Evolutionary conservation across 441 rosid genomes (phyloP).

Genomic region (Croton setiger): DNA sequence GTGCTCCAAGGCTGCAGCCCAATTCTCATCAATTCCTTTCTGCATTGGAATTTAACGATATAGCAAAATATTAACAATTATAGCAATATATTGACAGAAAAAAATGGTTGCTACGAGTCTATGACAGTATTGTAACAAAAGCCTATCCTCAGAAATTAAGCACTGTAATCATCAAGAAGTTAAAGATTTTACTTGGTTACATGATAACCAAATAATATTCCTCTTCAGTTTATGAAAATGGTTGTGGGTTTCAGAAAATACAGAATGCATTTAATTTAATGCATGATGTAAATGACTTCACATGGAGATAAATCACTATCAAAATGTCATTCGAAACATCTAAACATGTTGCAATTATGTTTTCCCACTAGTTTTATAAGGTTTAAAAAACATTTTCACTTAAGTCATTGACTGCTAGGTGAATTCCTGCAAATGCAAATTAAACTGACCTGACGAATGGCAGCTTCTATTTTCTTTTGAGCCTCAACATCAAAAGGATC

Average conservation of each 20-base stretch:
- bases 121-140: neutral
- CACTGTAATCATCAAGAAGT: neutral
- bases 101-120: neutral
- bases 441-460: conserved; percentile 79
- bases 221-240: neutral
- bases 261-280: neutral
- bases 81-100: neutral
- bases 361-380: neutral
- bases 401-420: conserved; percentile 3
- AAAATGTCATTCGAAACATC: conserved; percentile 3
- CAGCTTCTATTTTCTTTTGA: conserved; percentile 96
- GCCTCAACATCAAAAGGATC: conserved; percentile 99
- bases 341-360: neutral
- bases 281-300: neutral
- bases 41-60: conserved; percentile 37
- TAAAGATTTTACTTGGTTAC: neutral
- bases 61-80: conserved; percentile 13
- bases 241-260: neutral
- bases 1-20: conserved; percentile 97
- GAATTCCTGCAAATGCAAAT: conserved; percentile 8
- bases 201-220: neutral
- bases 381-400: no score
- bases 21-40: conserved; percentile 99
- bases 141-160: neutral
- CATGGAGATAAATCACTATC: neutral